Percentiles rank a stretch among this genome's conserved stretches.
Conservation (phyloP, 305 asterid species). For the Fraxinus nigra region DNA sequence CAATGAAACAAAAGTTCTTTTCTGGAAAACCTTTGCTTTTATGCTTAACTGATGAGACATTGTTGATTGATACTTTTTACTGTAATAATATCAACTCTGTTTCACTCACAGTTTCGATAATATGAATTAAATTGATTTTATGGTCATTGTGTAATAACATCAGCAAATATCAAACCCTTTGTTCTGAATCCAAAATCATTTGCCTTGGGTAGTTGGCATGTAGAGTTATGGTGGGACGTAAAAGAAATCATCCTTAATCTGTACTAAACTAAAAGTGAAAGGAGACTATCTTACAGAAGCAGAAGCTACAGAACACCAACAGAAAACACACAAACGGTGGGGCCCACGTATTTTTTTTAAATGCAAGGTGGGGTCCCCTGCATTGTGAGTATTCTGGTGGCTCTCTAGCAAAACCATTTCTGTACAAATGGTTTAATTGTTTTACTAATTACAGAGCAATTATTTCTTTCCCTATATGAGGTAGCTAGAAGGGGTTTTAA, state of each 20-base stretch:
- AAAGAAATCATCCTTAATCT: not conserved
- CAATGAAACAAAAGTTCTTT: conserved; percentile 20
- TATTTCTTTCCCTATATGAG: not conserved
- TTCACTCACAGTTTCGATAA: conserved; percentile 4
- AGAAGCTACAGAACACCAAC: no score
- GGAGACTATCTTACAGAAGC: not conserved
- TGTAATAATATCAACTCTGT: not conserved
- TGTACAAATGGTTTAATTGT: no score
- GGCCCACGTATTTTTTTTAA: no score
- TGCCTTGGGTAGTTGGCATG: not conserved
- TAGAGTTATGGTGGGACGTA: not conserved
- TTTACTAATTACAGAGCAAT: not conserved
- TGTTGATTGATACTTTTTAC: conserved; percentile 8
- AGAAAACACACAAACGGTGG: no score
- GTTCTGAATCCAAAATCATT: not conserved
- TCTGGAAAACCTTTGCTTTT: not conserved
- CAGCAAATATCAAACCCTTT: not conserved
- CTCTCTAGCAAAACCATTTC: no score
- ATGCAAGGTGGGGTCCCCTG: no score
- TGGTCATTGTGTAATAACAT: conserved; percentile 20
- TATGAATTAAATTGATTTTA: conserved; percentile 9
- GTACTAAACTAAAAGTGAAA: not conserved
- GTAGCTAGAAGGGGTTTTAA: not conserved
- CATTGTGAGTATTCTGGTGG: no score
- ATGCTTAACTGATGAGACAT: conserved; percentile 5